A percentile compares a stretch with the other conserved stretches of the same genome.
Evolutionary conservation across 345 rosid genomes (phyloP).

Genomic region (Odontarrhena argentea): DNA sequence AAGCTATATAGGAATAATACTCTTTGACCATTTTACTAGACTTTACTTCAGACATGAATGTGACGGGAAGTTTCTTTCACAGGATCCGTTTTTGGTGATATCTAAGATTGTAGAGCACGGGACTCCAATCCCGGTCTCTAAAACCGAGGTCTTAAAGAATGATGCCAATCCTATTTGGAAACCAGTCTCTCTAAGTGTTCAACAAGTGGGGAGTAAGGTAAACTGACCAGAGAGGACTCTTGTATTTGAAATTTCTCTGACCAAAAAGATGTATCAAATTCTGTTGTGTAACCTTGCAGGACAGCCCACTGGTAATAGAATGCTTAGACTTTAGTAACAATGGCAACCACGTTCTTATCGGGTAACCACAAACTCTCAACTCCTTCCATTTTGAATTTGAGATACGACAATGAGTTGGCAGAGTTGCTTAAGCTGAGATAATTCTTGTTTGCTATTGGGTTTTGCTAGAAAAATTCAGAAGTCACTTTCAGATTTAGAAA

Average conservation of each 20-base stretch:
- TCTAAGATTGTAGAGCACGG: constrained; percentile 74
- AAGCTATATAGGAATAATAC: constrained; percentile 39
- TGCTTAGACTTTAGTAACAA: constrained; percentile 42
- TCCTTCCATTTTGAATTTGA: background rate
- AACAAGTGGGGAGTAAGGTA: constrained; percentile 96
- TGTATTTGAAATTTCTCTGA: constrained; percentile 6
- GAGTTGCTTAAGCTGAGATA: constrained; percentile 24
- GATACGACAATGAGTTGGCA: background rate
- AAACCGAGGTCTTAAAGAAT: constrained; percentile 87
- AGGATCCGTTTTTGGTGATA: constrained; percentile 93
- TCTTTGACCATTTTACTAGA: constrained; percentile 26
- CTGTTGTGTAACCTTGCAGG: constrained; percentile 37
- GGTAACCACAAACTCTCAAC: constrained; percentile 19
- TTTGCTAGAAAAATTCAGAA: constrained; percentile 71
- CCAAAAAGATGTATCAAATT: constrained; percentile 6
- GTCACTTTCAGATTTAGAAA: constrained; percentile 78
- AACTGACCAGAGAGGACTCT: constrained; percentile 17
- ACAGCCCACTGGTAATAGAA: constrained; percentile 40
- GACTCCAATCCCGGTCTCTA: constrained; percentile 69
- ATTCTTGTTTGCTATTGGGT: constrained; percentile 35
- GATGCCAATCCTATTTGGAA: constrained; percentile 73
- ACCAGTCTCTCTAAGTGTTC: constrained; percentile 70
- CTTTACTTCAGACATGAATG: background rate
- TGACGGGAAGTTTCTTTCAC: constrained; percentile 26
- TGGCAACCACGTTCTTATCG: constrained; percentile 41